phyloP scores from a whole-genome alignment of 805 yeast genomes.

The Monosporozyma servazzii region DNA sequence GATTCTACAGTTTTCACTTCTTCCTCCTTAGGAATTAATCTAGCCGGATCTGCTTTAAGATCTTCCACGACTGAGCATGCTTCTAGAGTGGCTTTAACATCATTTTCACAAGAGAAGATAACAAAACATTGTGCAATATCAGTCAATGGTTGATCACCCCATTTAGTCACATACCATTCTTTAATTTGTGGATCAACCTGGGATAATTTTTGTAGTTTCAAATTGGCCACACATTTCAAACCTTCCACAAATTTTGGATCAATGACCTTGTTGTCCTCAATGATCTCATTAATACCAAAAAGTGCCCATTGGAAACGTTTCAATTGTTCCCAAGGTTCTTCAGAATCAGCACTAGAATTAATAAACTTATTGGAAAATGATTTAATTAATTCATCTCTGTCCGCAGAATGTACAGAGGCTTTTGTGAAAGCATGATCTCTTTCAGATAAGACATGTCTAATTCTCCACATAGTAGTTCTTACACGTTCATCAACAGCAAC shows the following conservation, averaged over 20 bases:
- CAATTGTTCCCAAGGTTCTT: conserved; percentile 54
- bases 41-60: conserved; percentile 35
- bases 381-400: conserved; percentile 39
- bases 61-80: conserved; percentile 36
- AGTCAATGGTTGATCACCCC: conserved; percentile 10
- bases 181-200: conserved; percentile 38
- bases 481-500: conserved; percentile 35
- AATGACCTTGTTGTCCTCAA: conserved; percentile 44
- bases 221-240: conserved; percentile 54
- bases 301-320: conserved; percentile 73
- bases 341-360: conserved; percentile 10
- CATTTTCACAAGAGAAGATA: conserved; percentile 39
- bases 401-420: conserved; percentile 40
- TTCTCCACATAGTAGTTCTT: conserved; percentile 61
- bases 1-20: conserved; percentile 31
- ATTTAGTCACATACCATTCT: conserved; percentile 15
- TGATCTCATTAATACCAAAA: conserved; percentile 70
- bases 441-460: conserved; percentile 81
- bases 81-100: conserved; percentile 32
- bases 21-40: conserved; percentile 25
- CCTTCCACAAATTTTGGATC: conserved; percentile 59
- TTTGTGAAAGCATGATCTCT: conserved; percentile 63
- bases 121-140: conserved; percentile 38
- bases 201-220: conserved; percentile 52
- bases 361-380: conserved; percentile 32